These are phyloP conservation scores for Aspergillus wentii DNA, from an alignment of 495 filamentous ascomycete genomes.

Conservation along the genomic window DNA sequence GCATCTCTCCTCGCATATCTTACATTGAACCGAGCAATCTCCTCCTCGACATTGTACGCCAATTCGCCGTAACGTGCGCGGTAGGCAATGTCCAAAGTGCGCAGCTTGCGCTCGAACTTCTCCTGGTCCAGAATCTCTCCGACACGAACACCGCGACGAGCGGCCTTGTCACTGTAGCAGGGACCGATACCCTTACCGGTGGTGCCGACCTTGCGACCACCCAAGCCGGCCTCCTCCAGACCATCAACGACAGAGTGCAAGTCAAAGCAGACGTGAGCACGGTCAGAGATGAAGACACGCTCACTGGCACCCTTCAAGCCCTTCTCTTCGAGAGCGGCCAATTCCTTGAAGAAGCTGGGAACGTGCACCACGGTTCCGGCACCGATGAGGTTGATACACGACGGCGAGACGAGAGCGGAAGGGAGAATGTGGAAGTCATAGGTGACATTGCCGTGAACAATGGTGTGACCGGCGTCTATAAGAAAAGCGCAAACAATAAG, in stretches of 20 bases:
- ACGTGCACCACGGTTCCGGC: constrained; percentile 82
- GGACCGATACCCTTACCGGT: constrained; percentile 70
- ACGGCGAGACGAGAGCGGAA: constrained; percentile 70
- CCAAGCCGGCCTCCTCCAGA: constrained; percentile 73
- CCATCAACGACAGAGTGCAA: constrained; percentile 79
- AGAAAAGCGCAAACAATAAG: no score
- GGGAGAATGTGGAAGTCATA: constrained; percentile 73
- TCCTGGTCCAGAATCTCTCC: constrained; percentile 71
- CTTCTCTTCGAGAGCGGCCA: constrained; percentile 64
- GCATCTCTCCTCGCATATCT: no score
- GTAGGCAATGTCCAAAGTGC: constrained; percentile 60
- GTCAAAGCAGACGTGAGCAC: constrained; percentile 80
- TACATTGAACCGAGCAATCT: constrained; percentile 65
- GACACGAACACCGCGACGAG: constrained; percentile 68
- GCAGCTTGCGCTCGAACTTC: constrained; percentile 68
- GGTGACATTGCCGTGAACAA: constrained; percentile 54
- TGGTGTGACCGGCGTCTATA: constrained; percentile 50
- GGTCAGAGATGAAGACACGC: constrained; percentile 74
- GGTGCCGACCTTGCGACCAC: constrained; percentile 55
- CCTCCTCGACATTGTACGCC: constrained; percentile 73
- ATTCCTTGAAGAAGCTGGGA: constrained; percentile 82
- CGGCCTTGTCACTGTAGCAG: constrained; percentile 76
- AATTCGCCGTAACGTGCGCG: constrained; percentile 71
- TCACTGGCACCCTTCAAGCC: constrained; percentile 59
- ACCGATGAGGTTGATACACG: constrained; percentile 78